phyloP scores from a whole-genome alignment of 164 flowering plant species.

The Platanus orientalis region DNA sequence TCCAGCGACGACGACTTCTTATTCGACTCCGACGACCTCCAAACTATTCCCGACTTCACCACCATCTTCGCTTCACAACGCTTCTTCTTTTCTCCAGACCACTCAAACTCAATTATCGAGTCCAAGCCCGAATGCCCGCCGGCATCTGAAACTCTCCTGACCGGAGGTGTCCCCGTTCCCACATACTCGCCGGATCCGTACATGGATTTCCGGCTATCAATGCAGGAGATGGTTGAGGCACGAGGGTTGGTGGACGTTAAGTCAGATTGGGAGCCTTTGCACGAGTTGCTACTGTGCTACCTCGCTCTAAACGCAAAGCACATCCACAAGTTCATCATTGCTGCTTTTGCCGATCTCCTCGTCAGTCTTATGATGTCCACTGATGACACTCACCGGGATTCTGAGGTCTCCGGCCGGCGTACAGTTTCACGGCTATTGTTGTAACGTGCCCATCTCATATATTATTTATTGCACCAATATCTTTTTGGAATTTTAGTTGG shows the following conservation, averaged over 20 bases:
- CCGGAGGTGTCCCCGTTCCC: too few species aligned
- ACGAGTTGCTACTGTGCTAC: conserved; percentile 60
- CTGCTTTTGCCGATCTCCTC: conserved; percentile 63
- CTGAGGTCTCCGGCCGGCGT: too few species aligned
- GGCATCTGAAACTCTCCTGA: too few species aligned
- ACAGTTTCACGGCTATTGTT: too few species aligned
- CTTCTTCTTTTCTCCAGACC: conserved; percentile 83
- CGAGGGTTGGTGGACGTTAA: conserved; percentile 21
- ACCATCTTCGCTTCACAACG: conserved; percentile 55
- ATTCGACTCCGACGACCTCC: background rate
- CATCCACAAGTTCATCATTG: conserved; percentile 59
- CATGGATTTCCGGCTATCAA: conserved; percentile 72
- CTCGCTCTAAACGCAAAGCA: conserved; percentile 49
- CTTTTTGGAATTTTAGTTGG: too few species aligned
- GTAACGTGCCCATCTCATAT: too few species aligned
- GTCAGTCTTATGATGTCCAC: conserved; percentile 26
- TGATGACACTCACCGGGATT: too few species aligned
- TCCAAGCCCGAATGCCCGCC: conserved; percentile 16
- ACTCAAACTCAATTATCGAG: conserved; percentile 63
- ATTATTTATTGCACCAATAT: too few species aligned
- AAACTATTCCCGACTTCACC: conserved; percentile 45
- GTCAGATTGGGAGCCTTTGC: conserved; percentile 45
- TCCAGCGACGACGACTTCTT: too few species aligned
- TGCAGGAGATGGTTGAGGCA: conserved; percentile 95
- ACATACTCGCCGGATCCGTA: conserved; percentile 54